Evolutionary conservation across 192 early-diverging fungal genomes (phyloP).

Genomic region (Coemansia nantahalensis): DNA sequence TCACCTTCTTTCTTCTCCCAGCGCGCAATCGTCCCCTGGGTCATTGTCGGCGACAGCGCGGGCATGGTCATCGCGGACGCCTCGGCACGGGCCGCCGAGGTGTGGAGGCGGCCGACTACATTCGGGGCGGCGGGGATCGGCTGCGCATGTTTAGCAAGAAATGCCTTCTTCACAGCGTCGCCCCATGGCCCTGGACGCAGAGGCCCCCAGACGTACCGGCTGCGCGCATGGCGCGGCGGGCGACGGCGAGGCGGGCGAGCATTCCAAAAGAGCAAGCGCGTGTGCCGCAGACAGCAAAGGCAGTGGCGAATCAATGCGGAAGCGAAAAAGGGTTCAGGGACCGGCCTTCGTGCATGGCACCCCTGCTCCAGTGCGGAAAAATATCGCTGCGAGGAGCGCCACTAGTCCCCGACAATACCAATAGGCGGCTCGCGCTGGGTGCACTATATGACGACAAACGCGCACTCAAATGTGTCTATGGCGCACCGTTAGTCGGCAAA

Average conservation of each 20-base stretch:
- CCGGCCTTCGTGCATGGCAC: no score
- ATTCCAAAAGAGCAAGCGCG: conserved; percentile 8
- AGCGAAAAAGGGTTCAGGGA: no score
- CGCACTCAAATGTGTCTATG: no score
- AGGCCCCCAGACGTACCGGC: conserved; percentile 21
- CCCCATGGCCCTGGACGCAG: background rate
- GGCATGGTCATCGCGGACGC: conserved; percentile 81
- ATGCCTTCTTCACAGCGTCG: background rate
- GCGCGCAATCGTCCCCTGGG: conserved; percentile 84
- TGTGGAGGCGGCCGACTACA: conserved; percentile 55
- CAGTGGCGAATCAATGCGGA: no score
- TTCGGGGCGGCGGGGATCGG: no score
- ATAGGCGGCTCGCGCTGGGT: no score
- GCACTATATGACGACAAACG: no score
- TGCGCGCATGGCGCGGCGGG: conserved; percentile 23
- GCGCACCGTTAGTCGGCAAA: conserved; percentile 13
- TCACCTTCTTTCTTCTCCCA: conserved; percentile 84
- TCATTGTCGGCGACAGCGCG: conserved; percentile 99
- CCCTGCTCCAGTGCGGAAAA: no score
- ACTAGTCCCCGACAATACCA: no score
- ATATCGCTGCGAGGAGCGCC: no score
- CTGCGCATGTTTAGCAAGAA: no score
- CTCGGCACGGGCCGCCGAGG: conserved; percentile 14
- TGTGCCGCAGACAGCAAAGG: no score
- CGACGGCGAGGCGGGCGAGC: conserved; percentile 35